These are phyloP conservation scores for Microstroma glucosiphilum DNA, from an alignment of 1,284 basidiomycete species.

Conservation along the genomic window DNA sequence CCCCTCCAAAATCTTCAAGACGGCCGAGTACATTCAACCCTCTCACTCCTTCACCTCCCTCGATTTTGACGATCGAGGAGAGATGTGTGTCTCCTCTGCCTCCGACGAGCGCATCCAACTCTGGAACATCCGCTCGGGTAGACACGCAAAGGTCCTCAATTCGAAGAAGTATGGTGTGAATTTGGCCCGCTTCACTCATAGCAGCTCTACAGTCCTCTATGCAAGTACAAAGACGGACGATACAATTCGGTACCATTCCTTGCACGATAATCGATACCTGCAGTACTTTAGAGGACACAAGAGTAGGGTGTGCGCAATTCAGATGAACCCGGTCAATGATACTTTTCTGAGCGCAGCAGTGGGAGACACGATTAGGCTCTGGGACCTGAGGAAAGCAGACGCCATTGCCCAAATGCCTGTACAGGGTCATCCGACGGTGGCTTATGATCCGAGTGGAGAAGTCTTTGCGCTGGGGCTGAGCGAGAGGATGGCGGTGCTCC, in stretches of 20 bases:
- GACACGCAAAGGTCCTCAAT: constrained; percentile 62
- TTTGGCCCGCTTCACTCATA: constrained; percentile 88
- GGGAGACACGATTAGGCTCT: constrained; percentile 90
- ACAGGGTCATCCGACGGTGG: constrained; percentile 68
- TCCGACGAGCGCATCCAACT: constrained; percentile 88
- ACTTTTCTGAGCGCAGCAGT: constrained; percentile 89
- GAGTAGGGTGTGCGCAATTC: constrained; percentile 73
- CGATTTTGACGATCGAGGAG: constrained; percentile 83
- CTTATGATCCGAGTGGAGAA: constrained; percentile 80
- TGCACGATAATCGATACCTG: constrained; percentile 92
- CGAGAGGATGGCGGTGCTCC: constrained; percentile 34
- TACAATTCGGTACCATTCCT: constrained; percentile 84
- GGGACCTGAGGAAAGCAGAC: constrained; percentile 83
- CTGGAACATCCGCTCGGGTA: constrained; percentile 76
- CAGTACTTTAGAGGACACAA: constrained; percentile 94
- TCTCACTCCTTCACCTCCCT: constrained; percentile 65
- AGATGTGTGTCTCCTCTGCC: constrained; percentile 75
- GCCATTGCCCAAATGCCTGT: constrained; percentile 58
- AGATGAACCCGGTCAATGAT: constrained; percentile 87
- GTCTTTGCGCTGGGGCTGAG: constrained; percentile 92
- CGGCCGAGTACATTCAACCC: constrained; percentile 47
- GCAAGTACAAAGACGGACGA: constrained; percentile 91
- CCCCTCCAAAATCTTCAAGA: constrained; percentile 80
- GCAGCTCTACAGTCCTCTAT: constrained; percentile 73
- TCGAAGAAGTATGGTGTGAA: constrained; percentile 97